phyloP scores from a whole-genome alignment of 202 grass and related monocot species.

The Dendrocalamus latiflorus region DNA sequence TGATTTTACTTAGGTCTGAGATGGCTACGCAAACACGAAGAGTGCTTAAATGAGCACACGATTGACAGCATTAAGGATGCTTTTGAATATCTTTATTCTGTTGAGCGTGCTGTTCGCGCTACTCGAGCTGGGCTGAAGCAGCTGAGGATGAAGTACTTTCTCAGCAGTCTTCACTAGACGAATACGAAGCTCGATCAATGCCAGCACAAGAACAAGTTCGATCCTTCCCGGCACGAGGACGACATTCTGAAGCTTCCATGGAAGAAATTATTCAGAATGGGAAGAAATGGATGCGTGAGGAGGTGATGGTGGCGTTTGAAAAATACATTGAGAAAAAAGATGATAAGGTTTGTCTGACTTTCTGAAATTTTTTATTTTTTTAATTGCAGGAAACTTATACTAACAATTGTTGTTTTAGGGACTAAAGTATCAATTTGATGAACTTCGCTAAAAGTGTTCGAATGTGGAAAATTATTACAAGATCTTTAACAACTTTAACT shows the following conservation, averaged over 20 bases:
- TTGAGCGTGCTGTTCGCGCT: too few species aligned
- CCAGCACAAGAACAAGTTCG: neutral
- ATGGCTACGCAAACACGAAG: neutral
- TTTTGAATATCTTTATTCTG: neutral
- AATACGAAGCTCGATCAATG: neutral
- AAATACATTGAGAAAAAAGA: too few species aligned
- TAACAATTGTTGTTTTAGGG: neutral
- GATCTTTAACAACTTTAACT: conserved; percentile 1
- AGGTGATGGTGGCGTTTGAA: too few species aligned
- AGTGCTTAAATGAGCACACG: neutral
- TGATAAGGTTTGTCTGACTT: too few species aligned
- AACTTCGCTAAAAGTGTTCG: neutral
- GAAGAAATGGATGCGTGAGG: too few species aligned
- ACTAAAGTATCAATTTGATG: neutral
- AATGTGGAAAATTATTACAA: neutral
- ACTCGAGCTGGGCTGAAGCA: too few species aligned
- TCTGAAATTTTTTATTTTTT: neutral
- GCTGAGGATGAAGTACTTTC: neutral
- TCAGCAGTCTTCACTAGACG: neutral
- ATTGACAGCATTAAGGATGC: neutral
- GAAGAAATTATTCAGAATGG: too few species aligned
- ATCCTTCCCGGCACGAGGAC: neutral
- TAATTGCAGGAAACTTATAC: neutral
- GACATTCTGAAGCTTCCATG: neutral
- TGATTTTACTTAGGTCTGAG: neutral